Evolutionary conservation across 225 moss, liverwort and hornwort genomes (phyloP).

Genomic region (Antitrichia curtipendula): DNA sequence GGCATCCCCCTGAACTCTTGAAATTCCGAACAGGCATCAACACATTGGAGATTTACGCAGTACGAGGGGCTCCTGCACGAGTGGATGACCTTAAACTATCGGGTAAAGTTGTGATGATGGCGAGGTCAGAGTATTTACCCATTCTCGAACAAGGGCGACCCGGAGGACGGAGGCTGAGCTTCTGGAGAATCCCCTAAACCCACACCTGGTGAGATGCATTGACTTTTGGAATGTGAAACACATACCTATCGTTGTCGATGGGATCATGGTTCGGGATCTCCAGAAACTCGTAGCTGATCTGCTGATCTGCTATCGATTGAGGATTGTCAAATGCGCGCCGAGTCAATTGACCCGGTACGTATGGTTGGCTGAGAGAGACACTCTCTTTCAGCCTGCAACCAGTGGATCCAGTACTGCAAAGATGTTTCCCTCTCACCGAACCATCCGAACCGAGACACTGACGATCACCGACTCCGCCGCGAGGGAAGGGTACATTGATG

Average conservation of each 20-base stretch:
- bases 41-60: neutral
- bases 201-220: too few species aligned
- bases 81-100: neutral
- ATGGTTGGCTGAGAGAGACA: neutral
- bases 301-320: neutral
- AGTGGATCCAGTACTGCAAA: neutral
- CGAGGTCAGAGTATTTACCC: neutral
- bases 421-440: neutral
- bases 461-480: neutral
- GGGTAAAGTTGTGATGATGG: neutral
- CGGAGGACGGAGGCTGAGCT: neutral
- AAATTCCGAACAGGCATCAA: neutral
- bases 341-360: too few species aligned
- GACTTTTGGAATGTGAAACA: too few species aligned
- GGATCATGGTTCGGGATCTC: neutral
- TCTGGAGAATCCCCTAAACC: too few species aligned
- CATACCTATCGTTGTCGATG: too few species aligned
- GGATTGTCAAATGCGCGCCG: neutral
- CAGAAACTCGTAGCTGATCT: neutral
- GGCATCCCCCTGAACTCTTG: neutral
- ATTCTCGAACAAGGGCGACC: neutral
- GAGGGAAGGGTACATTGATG: neutral
- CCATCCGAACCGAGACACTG: neutral
- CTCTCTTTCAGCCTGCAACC: neutral
- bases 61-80: neutral